Evolutionary conservation across 495 filamentous ascomycete genomes (phyloP).

Genomic region (Bombardia bombarda): DNA sequence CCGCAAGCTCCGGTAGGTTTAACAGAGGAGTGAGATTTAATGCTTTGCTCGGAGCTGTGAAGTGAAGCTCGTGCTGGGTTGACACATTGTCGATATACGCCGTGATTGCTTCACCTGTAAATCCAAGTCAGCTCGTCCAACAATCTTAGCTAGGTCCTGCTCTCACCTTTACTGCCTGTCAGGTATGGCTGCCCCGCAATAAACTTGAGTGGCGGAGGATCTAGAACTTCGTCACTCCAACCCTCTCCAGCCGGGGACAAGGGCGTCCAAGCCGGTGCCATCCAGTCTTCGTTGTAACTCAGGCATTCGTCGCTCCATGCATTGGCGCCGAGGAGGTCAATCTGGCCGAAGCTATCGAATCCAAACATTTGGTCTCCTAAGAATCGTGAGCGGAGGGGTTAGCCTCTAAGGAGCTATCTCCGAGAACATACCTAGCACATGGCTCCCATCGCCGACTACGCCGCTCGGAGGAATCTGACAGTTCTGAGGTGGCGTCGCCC

Average conservation of each 20-base stretch:
- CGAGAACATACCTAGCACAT: slow-evolving; percentile 2
- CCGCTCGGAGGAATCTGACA: too few relatives aligned
- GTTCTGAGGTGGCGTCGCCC: too few relatives aligned
- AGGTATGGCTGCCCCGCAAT: not conserved
- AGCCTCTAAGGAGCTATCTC: slow-evolving; percentile 2
- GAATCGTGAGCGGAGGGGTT: slow-evolving; percentile 1
- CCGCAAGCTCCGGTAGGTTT: not conserved
- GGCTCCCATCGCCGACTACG: too few relatives aligned
- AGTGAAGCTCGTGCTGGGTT: not conserved
- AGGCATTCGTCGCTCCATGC: not conserved
- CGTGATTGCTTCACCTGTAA: not conserved
- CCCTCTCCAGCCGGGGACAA: slow-evolving; percentile 1
- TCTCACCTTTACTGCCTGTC: not conserved
- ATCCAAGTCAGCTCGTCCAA: not conserved
- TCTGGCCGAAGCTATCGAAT: not conserved
- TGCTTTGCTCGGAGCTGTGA: not conserved
- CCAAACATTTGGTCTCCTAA: slow-evolving; percentile 2
- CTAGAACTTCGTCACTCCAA: not conserved
- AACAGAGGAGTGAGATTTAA: slow-evolving; percentile 1
- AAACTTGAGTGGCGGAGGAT: not conserved
- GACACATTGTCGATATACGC: not conserved
- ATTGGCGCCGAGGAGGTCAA: slow-evolving; percentile 1
- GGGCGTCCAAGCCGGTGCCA: not conserved
- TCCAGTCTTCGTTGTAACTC: slow-evolving; percentile 2
- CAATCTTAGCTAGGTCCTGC: not conserved